Evolutionary conservation across 805 yeast species (phyloP), one percentile per base, ranked within the genome.

Genomic region (Priceomyces haplophilus): DNA sequence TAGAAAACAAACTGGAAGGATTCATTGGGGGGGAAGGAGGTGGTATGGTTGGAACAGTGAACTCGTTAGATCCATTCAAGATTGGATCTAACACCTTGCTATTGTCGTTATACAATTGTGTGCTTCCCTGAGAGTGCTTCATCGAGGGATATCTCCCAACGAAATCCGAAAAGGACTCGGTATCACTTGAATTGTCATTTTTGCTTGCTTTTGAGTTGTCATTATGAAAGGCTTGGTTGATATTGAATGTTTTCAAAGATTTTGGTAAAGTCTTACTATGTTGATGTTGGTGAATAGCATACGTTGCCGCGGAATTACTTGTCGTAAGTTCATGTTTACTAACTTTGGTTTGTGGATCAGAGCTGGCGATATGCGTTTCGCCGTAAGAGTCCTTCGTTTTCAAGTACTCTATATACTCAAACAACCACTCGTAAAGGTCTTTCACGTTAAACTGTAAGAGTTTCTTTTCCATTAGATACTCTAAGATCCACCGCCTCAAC

Each of bases 351-450:
- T n/a, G n/a, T n/a, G n/a, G n/a, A n/a, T n/a, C n/a, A n/a, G n/a
- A n/a, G n/a, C n/a, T n/a, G n/a, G n/a, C 24, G 24, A 21, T 21
- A 21, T 21, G 24, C 8, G 24, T 15, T 8, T 34, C 23, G 20
- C 13, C 24, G 11, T 18, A 34, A 10, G 24, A 16, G 20, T 66
- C 72, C 45, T 55, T 57, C 15, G 59, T 47, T 42, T 56, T 61
- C 45, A 69, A 54, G 43, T 69, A 70, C 4, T 55, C 65, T 15
- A 70, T 62, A 45, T 70, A 70, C 38, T 59, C 61, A 45, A 67
- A 55, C 25, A 70, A 53, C 76, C 76, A 70, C 13, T 46, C 47
- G 44, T 64, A 62, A 31, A 70, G 54, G 38, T 64, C 66, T 2
- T 54, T 53, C 6, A 67, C 67, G 42, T 69, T 61, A 43, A 67